These are phyloP conservation scores for Lithospermum erythrorhizon DNA, from an alignment of 257 asterid genomes.

Conservation along the genomic window DNA sequence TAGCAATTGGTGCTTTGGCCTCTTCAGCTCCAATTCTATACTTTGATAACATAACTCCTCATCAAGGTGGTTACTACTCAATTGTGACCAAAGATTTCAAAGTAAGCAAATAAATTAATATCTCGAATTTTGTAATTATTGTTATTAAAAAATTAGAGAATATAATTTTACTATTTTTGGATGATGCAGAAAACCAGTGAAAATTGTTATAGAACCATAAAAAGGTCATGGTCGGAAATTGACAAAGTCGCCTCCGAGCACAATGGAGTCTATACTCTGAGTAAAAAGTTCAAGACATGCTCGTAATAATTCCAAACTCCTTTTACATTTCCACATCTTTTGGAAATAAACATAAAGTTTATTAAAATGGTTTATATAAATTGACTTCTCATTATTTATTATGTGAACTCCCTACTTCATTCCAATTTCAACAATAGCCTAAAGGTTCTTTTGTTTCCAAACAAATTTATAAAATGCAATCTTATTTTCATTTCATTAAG, in stretches of 20 bases:
- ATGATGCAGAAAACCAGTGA: constrained; percentile 42
- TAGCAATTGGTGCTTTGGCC: constrained; percentile 68
- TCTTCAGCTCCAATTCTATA: constrained; percentile 80
- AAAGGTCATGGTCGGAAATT: constrained; percentile 59
- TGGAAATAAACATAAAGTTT: not conserved
- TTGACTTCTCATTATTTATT: too few species aligned
- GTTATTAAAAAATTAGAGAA: not conserved
- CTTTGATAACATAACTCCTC: constrained; percentile 58
- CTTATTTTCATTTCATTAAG: too few species aligned
- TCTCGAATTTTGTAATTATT: not conserved
- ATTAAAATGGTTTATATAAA: not conserved
- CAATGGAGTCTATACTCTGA: constrained; percentile 44
- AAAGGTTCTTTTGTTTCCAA: too few species aligned
- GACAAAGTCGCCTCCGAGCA: constrained; percentile 40
- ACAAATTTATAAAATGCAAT: too few species aligned
- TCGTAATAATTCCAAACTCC: constrained; percentile 21
- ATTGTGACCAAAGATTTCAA: constrained; percentile 43
- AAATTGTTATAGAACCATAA: constrained; percentile 37
- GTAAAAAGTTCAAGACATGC: constrained; percentile 50
- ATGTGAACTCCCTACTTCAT: too few species aligned
- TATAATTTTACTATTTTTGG: too few species aligned
- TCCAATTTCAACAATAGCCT: too few species aligned
- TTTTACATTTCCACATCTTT: not conserved
- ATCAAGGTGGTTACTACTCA: constrained; percentile 34
- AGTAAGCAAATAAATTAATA: constrained; percentile 20